Base-by-base conservation (phyloP, 371 early-diverging fungal genomes). In the Chytridium lagenaria region DNA sequence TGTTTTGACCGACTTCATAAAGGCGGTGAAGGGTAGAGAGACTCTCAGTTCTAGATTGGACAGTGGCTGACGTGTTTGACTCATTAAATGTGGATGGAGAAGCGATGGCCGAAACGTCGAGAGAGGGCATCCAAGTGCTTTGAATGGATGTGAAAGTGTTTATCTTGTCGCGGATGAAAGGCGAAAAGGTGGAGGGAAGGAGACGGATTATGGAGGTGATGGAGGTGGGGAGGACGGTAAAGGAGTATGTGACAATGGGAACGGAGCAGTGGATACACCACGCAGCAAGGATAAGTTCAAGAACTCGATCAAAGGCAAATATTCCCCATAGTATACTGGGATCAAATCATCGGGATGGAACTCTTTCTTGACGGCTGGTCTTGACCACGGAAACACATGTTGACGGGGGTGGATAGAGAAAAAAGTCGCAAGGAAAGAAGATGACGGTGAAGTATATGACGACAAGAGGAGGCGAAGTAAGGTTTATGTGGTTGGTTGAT, bases 291-390 rank as follows among this genome's bases (percentile, higher is more conserved):
- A 52, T 26, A 5, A 52, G 26, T 23, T 52, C 55, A 7, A 52
- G 55, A 52, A 52, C 23, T 23, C 55, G 12, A 52, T 52, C 55
- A 22, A 52, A 12, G 55, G 55, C 5, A 52, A 52, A 23, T 26
- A 22, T 26, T 52, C 55, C n/a, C 55, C 55, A 26, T 52, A 52
- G 55, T 52, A 52, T 10, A 26, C 23, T 5, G 55, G 55, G 55
- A 52, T 52, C 26, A 52, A 23, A 23, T 52, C 26, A 5, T 52
- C 55, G 5, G 55, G 12, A 44, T 7, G 44, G 12, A 44, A 12
- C 44, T 44, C 19, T 44, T n/a, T n/a, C n/a, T n/a, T n/a, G n/a
- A n/a, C n/a, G n/a, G n/a, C n/a, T n/a, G n/a, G n/a, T n/a, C n/a
- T n/a, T n/a, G n/a, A n/a, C n/a, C n/a, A n/a, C n/a, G n/a, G n/a